A percentile compares a stretch with the other conserved stretches of the same genome.
phyloP scores from a whole-genome alignment of 192 early-diverging fungal species.

The Coemansia sp. region DNA sequence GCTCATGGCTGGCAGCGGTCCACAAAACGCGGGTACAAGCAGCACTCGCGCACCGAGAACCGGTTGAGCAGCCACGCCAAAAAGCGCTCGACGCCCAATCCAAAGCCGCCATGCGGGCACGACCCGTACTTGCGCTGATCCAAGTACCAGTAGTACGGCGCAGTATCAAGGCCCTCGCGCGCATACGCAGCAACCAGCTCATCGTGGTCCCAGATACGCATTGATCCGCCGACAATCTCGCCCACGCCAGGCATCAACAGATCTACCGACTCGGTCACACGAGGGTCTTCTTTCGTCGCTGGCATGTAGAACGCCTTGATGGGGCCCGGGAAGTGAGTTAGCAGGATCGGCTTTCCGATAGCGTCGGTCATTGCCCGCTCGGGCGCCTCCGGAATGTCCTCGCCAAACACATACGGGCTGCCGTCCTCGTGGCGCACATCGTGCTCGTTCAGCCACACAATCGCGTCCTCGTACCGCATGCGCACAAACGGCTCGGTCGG shows the following conservation, averaged over 20 bases:
- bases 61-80: constrained; percentile 95
- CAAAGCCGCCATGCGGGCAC: constrained; percentile 95
- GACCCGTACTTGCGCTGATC: constrained; percentile 99
- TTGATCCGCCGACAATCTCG: constrained; percentile 97
- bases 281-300: constrained; percentile 72
- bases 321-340: constrained; percentile 94
- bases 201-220: constrained; percentile 87
- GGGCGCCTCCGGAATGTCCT: constrained; percentile 98
- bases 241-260: constrained; percentile 97
- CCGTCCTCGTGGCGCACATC: constrained; percentile 90
- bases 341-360: constrained; percentile 90
- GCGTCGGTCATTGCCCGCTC: constrained; percentile 99
- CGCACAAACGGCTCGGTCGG: constrained; percentile 80
- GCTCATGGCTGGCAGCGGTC: constrained; percentile 77
- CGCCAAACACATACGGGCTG: constrained; percentile 90
- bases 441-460: constrained; percentile 89
- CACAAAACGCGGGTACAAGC: constrained; percentile 90
- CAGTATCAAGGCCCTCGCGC: constrained; percentile 89
- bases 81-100: constrained; percentile 95
- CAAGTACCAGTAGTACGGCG: constrained; percentile 98
- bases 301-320: constrained; percentile 99
- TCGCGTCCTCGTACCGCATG: constrained; percentile 96
- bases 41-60: constrained; percentile 84
- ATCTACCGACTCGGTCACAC: constrained; percentile 95
- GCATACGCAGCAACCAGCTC: constrained; percentile 80